Evolutionary conservation across 257 asterid genomes (phyloP).

Genomic region (Solanum lignicaule): DNA sequence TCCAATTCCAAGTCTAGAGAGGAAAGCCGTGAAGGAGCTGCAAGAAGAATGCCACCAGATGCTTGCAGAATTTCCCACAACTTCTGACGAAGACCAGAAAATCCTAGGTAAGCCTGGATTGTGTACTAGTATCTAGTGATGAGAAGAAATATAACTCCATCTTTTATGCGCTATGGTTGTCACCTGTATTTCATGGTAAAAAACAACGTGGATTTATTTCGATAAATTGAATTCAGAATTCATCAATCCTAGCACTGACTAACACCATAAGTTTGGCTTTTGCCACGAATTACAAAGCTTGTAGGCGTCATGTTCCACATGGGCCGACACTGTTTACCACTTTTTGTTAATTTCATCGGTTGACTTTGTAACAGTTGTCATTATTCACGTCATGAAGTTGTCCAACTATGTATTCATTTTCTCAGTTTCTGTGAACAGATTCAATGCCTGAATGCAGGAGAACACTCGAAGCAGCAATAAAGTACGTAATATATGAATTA

Average conservation of each 20-base stretch:
- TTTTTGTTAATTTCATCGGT: neutral
- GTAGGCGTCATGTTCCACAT: neutral
- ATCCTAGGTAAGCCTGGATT: slow-evolving; percentile 48
- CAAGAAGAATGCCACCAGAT: slow-evolving; percentile 85
- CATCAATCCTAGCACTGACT: neutral
- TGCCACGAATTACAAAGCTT: neutral
- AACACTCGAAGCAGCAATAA: slow-evolving; percentile 77
- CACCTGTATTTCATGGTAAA: neutral
- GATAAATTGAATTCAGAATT: neutral
- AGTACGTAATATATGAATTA: slow-evolving; percentile 27
- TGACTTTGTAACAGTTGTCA: neutral
- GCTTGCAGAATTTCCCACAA: slow-evolving; percentile 68
- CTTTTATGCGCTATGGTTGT: neutral
- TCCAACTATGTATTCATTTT: neutral
- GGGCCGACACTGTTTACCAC: neutral
- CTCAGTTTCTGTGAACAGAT: slow-evolving; percentile 33
- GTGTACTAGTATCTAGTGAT: neutral
- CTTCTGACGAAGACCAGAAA: slow-evolving; percentile 60
- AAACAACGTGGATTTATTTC: neutral
- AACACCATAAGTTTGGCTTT: neutral
- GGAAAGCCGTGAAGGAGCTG: slow-evolving; percentile 82
- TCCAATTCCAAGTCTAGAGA: slow-evolving; percentile 73
- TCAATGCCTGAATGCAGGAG: slow-evolving; percentile 72
- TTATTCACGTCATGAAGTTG: neutral
- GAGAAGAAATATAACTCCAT: neutral